Conservation (phyloP, 108 stramenopile genomes). For the Cylindrotheca fusiformis region DNA sequence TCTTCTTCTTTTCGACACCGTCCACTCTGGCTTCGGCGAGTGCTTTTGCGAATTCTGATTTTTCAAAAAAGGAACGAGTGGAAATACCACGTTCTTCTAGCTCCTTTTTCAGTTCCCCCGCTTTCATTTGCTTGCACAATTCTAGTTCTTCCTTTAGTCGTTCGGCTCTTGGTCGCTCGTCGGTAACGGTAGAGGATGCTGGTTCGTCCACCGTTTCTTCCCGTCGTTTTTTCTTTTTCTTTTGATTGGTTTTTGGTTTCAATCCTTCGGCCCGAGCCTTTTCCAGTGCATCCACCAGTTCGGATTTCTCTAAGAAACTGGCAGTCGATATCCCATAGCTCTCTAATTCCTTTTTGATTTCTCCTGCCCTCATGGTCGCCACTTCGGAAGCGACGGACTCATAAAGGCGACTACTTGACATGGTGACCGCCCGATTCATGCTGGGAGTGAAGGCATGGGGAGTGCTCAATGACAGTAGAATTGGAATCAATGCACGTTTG, state of each 20-base stretch:
- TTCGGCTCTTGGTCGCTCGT: conserved; percentile 39
- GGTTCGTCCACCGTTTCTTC: conserved; percentile 3
- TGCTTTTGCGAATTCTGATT: conserved; percentile 75
- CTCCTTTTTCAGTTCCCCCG: conserved; percentile 61
- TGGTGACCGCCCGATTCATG: no score
- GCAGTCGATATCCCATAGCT: conserved; percentile 74
- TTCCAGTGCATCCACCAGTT: conserved; percentile 62
- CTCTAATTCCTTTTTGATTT: conserved; percentile 76
- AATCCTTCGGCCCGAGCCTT: conserved; percentile 67
- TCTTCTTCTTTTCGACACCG: conserved; percentile 39
- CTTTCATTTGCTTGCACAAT: conserved; percentile 61
- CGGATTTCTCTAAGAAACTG: conserved; percentile 68
- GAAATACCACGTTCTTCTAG: conserved; percentile 62
- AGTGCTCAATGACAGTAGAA: no score
- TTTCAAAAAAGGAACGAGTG: conserved; percentile 77
- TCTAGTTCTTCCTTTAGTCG: conserved; percentile 61
- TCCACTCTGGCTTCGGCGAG: conserved; percentile 68
- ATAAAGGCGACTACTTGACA: no score
- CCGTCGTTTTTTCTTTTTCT: conserved; percentile 9
- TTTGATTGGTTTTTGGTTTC: conserved; percentile 38
- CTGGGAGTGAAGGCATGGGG: no score
- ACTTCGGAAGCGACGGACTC: background rate
- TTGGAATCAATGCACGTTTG: no score
- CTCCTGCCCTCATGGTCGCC: conserved; percentile 61
- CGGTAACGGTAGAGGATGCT: conserved; percentile 4